Conservation (phyloP, 1,139 yeast species). For the Spathaspora sp. region DNA sequence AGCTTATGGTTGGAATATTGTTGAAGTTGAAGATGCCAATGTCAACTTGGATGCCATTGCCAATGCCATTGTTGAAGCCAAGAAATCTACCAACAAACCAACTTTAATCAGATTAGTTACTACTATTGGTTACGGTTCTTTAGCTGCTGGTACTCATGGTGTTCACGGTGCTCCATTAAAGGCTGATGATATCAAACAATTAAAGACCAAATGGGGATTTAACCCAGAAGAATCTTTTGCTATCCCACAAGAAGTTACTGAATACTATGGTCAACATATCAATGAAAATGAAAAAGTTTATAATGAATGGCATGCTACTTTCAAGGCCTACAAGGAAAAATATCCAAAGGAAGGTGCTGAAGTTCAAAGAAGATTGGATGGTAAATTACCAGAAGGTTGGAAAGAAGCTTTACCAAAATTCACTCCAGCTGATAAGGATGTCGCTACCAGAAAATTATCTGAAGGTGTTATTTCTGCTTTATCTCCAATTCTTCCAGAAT, state of each 20-base stretch:
- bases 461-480: constrained; percentile 75
- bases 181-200: constrained; percentile 87
- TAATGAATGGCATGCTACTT: constrained; percentile 68
- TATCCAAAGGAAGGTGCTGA: constrained; percentile 83
- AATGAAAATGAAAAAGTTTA: constrained; percentile 60
- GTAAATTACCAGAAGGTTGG: constrained; percentile 87
- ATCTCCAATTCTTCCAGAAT: constrained; percentile 74
- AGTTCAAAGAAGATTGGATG: constrained; percentile 75
- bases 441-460: constrained; percentile 94
- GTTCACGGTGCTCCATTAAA: constrained; percentile 98
- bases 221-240: constrained; percentile 79
- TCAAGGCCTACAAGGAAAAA: constrained; percentile 62
- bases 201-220: constrained; percentile 85
- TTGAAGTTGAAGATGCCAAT: constrained; percentile 81
- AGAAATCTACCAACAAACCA: constrained; percentile 74
- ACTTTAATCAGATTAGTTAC: constrained; percentile 87
- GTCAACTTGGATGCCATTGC: constrained; percentile 71
- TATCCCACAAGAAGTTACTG: constrained; percentile 83
- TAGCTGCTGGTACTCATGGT: constrained; percentile 80
- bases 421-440: constrained; percentile 74
- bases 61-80: constrained; percentile 72
- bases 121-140: constrained; percentile 93
- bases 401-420: constrained; percentile 74
- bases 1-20: constrained; percentile 93
- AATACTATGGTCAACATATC: constrained; percentile 59